phyloP scores from a whole-genome alignment of 1,284 basidiomycete genomes.

The Malassezia furfur region DNA sequence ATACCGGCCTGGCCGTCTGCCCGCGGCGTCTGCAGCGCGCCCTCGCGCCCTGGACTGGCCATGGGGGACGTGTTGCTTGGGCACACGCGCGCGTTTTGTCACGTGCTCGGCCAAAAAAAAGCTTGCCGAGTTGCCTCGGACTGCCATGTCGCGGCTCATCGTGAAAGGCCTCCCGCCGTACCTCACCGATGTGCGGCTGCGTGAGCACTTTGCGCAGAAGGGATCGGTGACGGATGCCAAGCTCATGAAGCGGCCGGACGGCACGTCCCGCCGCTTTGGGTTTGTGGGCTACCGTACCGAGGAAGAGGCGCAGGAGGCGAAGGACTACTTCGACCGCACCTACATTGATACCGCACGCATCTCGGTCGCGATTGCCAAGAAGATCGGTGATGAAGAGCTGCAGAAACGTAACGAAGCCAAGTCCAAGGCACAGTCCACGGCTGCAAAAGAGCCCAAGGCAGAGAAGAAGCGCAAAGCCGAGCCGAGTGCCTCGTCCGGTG shows the following conservation, averaged over 20 bases:
- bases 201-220: constrained; percentile 58
- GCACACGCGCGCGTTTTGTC: not conserved
- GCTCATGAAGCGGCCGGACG: constrained; percentile 67
- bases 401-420: constrained; percentile 2
- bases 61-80: constrained; percentile 1
- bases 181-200: constrained; percentile 60
- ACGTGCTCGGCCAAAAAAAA: constrained; percentile 4
- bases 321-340: constrained; percentile 74
- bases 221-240: constrained; percentile 71
- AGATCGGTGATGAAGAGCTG: constrained; percentile 48
- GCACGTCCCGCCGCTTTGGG: constrained; percentile 74
- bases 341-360: constrained; percentile 58
- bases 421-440: not conserved
- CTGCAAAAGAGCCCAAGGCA: not conserved
- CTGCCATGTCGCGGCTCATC: constrained; percentile 68
- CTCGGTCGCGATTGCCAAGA: constrained; percentile 62
- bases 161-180: constrained; percentile 76
- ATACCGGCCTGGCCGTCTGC: constrained; percentile 9
- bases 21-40: constrained; percentile 5
- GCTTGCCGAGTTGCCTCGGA: not conserved
- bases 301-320: constrained; percentile 65
- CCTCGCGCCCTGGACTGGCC: not conserved
- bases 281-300: constrained; percentile 83
- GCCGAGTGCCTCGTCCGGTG: constrained; percentile 5
- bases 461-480: constrained; percentile 10